These are phyloP conservation scores for Pseudocercospora eumusae DNA, from an alignment of 2,329 filamentous ascomycete species.

Conservation along the genomic window DNA sequence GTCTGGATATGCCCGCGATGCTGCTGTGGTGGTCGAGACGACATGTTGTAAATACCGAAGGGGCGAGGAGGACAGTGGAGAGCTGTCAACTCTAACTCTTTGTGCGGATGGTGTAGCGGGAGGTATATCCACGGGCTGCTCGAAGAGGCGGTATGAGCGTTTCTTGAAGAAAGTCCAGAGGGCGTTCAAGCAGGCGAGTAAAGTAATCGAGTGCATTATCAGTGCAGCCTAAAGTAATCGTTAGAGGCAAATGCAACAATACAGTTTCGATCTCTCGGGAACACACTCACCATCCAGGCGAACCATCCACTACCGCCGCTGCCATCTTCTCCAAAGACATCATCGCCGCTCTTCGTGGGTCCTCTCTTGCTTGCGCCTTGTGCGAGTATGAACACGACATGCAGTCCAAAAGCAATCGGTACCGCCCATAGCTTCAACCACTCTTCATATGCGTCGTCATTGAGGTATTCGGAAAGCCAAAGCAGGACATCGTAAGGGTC, in stretches of 20 bases:
- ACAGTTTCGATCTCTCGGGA: not conserved
- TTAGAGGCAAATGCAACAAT: not conserved
- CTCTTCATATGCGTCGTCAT: conserved; percentile 88
- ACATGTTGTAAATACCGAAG: conserved; percentile 71
- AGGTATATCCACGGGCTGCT: conserved; percentile 73
- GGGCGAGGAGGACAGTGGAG: conserved; percentile 75
- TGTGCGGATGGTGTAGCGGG: conserved; percentile 82
- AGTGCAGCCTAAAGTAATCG: conserved; percentile 50
- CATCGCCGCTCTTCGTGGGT: conserved; percentile 54
- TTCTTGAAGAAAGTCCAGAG: conserved; percentile 78
- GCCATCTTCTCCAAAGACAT: conserved; percentile 70
- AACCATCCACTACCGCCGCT: conserved; percentile 63
- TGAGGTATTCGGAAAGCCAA: conserved; percentile 89
- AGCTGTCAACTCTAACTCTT: conserved; percentile 84
- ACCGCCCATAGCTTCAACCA: conserved; percentile 70
- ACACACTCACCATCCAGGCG: conserved; percentile 59
- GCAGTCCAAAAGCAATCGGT: conserved; percentile 73
- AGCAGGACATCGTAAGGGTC: conserved; percentile 88
- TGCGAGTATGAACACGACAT: conserved; percentile 78
- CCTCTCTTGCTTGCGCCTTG: conserved; percentile 61
- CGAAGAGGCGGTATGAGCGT: conserved; percentile 88
- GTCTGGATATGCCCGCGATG: conserved; percentile 81
- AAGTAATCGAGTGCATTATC: conserved; percentile 67
- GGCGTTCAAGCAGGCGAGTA: conserved; percentile 72
- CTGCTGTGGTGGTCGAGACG: conserved; percentile 68